Conservation (phyloP, 805 yeast species). For the Candida railenensis region DNA sequence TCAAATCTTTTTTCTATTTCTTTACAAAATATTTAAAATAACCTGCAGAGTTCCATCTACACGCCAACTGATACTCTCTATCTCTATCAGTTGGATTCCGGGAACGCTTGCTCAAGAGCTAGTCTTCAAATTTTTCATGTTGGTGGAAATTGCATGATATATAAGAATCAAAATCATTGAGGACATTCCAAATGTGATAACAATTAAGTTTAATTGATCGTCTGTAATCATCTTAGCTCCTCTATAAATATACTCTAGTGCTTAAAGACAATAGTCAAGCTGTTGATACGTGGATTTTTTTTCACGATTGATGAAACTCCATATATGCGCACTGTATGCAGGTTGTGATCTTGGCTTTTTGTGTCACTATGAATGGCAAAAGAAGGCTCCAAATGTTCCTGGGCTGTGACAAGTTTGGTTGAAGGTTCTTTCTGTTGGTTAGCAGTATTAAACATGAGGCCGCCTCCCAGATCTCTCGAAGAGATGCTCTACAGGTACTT, state of each 20-base stretch:
- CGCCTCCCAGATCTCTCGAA: slow-evolving; percentile 38
- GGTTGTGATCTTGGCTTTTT: too few species aligned
- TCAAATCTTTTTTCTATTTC: neutral
- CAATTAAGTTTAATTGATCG: slow-evolving; percentile 71
- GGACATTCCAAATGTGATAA: slow-evolving; percentile 68
- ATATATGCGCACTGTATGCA: too few species aligned
- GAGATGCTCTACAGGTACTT: slow-evolving; percentile 46
- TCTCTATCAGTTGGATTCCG: too few species aligned
- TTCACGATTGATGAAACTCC: too few species aligned
- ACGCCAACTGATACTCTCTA: too few species aligned
- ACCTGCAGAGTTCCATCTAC: too few species aligned
- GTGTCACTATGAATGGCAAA: neutral
- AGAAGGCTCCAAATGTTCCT: too few species aligned
- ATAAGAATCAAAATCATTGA: slow-evolving; percentile 70
- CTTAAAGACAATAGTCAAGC: neutral
- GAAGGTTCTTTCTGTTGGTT: neutral
- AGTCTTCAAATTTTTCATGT: slow-evolving; percentile 21
- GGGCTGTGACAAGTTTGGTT: too few species aligned
- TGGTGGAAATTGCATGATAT: slow-evolving; percentile 66
- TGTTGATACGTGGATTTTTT: too few species aligned
- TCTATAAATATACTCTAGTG: neutral
- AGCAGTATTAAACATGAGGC: slow-evolving; percentile 4
- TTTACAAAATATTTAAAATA: too few species aligned
- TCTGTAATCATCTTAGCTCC: slow-evolving; percentile 69
- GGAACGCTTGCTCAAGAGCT: too few species aligned